Conservation (phyloP, 2,329 filamentous ascomycete species). For the Diaporthe nobilis region DNA sequence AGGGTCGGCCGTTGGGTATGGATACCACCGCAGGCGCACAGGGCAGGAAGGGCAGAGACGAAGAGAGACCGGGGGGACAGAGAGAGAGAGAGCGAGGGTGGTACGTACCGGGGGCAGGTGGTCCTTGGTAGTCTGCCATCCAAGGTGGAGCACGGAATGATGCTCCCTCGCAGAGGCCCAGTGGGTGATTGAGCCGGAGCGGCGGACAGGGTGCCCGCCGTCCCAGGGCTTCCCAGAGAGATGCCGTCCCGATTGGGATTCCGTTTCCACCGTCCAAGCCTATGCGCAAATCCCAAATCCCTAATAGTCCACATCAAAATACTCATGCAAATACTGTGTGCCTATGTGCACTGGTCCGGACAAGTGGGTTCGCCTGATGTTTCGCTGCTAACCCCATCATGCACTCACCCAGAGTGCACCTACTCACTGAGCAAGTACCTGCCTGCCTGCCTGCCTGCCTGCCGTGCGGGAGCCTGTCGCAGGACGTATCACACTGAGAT, state of each 20-base stretch:
- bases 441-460: background rate
- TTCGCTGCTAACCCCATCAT: background rate
- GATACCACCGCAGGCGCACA: conserved; percentile 9
- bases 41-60: background rate
- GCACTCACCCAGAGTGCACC: background rate
- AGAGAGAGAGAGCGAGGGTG: conserved; percentile 8
- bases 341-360: background rate
- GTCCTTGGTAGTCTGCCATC: conserved; percentile 1
- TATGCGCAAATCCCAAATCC: background rate
- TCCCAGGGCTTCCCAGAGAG: conserved; percentile 7
- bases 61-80: background rate
- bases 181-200: conserved; percentile 35
- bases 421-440: background rate
- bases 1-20: conserved; percentile 41
- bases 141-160: conserved; percentile 31
- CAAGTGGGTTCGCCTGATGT: conserved; percentile 10
- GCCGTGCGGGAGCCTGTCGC: background rate
- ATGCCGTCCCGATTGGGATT: conserved; percentile 36
- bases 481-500: background rate
- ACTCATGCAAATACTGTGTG: background rate
- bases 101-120: conserved; percentile 25
- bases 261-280: conserved; percentile 23
- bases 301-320: background rate
- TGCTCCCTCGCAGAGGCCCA: conserved; percentile 21
- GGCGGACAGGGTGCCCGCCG: conserved; percentile 33